A percentile compares a stretch with the other conserved stretches of the same genome.
These are phyloP conservation scores for Penicillium sp. DNA, from an alignment of 2,329 filamentous ascomycete genomes.

Conservation along the genomic window DNA sequence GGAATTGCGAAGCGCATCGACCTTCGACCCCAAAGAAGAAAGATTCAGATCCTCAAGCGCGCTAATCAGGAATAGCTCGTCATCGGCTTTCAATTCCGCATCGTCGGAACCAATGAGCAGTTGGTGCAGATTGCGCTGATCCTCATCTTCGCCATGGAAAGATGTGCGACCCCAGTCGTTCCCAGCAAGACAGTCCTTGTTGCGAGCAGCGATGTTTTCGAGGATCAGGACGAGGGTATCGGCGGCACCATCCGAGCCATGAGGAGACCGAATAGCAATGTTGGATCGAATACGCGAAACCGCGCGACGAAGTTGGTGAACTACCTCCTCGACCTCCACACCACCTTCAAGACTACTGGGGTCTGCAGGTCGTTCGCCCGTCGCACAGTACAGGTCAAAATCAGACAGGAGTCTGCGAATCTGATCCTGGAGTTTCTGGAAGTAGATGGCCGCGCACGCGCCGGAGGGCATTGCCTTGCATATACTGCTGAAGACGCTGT, in stretches of 20 bases:
- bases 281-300: slow-evolving; percentile 36
- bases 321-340: slow-evolving; percentile 33
- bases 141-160: slow-evolving; percentile 39
- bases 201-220: slow-evolving; percentile 38
- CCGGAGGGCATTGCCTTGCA: slow-evolving; percentile 45
- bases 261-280: slow-evolving; percentile 33
- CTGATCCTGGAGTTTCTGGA: slow-evolving; percentile 43
- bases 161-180: slow-evolving; percentile 36
- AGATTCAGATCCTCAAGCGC: slow-evolving; percentile 38
- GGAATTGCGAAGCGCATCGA: slow-evolving; percentile 30
- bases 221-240: slow-evolving; percentile 41
- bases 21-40: slow-evolving; percentile 31
- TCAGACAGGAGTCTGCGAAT: slow-evolving; percentile 35
- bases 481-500: slow-evolving; percentile 43
- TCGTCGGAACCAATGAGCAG: slow-evolving; percentile 40
- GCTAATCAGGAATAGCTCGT: slow-evolving; percentile 40
- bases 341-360: slow-evolving; percentile 14
- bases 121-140: slow-evolving; percentile 45
- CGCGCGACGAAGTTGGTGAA: slow-evolving; percentile 31
- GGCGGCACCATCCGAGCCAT: slow-evolving; percentile 39
- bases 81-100: slow-evolving; percentile 24
- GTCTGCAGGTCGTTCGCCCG: slow-evolving; percentile 28
- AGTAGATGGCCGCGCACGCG: slow-evolving; percentile 45
- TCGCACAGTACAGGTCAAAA: slow-evolving; percentile 43
- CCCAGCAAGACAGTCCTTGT: slow-evolving; percentile 41